These are phyloP conservation scores for Pythium grandisporangium DNA, from an alignment of 352 stramenopile genomes.

Conservation along the genomic window DNA sequence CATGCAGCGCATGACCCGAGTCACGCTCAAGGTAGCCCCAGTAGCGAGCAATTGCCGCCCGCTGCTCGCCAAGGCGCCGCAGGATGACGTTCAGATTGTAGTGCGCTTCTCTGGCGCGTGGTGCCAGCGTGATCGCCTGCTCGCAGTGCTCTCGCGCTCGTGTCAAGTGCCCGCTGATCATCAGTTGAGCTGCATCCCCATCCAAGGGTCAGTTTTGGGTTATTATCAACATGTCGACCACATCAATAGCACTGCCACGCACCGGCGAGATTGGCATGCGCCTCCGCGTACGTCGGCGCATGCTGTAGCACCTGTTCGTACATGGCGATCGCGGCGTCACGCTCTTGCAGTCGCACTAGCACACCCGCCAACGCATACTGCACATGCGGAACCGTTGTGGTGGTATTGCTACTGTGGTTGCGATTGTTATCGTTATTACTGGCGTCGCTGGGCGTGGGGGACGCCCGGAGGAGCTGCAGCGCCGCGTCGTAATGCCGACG, in stretches of 20 bases:
- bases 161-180: conserved; percentile 18
- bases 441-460: neutral
- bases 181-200: conserved; percentile 23
- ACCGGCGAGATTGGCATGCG: conserved; percentile 42
- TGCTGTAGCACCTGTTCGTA: conserved; percentile 21
- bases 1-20: neutral
- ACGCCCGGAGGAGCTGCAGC: neutral
- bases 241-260: neutral
- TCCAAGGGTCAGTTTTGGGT: too few species aligned
- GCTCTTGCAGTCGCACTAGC: conserved; percentile 7
- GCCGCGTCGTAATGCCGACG: neutral
- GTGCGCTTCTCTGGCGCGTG: conserved; percentile 25
- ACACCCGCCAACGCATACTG: conserved; percentile 15
- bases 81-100: conserved; percentile 61
- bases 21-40: conserved; percentile 14
- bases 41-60: conserved; percentile 31
- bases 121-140: conserved; percentile 18
- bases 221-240: too few species aligned
- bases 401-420: too few species aligned
- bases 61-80: conserved; percentile 29
- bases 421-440: too few species aligned
- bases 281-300: conserved; percentile 19
- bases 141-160: conserved; percentile 27
- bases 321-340: conserved; percentile 16
- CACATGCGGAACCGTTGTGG: too few species aligned